Conservation (phyloP, 371 early-diverging fungal genomes). For the Conidiobolus incongruus region DNA sequence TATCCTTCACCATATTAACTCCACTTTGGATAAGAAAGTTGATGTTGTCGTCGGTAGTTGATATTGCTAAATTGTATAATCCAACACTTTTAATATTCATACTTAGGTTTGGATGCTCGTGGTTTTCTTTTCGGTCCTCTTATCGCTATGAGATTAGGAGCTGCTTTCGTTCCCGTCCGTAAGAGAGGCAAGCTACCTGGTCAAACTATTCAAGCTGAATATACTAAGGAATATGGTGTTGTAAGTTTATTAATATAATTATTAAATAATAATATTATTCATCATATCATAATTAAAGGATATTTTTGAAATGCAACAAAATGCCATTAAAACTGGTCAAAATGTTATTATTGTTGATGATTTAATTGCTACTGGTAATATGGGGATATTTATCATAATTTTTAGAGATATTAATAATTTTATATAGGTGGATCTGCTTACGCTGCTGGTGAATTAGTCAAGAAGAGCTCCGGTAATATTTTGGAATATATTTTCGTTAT, state of each 20-base stretch:
- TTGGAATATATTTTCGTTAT: conserved; percentile 76
- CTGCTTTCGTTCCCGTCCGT: conserved; percentile 85
- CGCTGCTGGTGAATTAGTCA: conserved; percentile 44
- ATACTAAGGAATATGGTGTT: conserved; percentile 88
- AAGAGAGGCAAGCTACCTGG: conserved; percentile 95
- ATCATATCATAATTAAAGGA: conserved; percentile 22
- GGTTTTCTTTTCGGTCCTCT: conserved; percentile 81
- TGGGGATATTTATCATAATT: neutral
- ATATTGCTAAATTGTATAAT: neutral
- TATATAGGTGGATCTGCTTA: conserved; percentile 10
- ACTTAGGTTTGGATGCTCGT: conserved; percentile 59
- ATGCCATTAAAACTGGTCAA: conserved; percentile 54
- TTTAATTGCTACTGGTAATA: conserved; percentile 88
- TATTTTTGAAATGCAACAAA: conserved; percentile 73
- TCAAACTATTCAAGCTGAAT: conserved; percentile 32
- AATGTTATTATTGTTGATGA: conserved; percentile 87
- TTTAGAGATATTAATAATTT: neutral
- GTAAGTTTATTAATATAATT: conserved; percentile 15
- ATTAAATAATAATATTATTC: neutral
- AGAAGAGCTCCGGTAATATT: conserved; percentile 44
- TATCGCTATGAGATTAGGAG: conserved; percentile 67
- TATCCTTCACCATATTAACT: conserved; percentile 58
- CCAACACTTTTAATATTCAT: neutral
- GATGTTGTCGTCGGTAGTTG: conserved; percentile 72
- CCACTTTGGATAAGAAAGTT: conserved; percentile 36